Evolutionary conservation across 257 asterid genomes (phyloP), one percentile per base, ranked within the genome.

Genomic region (Jacaranda mimosifolia): DNA sequence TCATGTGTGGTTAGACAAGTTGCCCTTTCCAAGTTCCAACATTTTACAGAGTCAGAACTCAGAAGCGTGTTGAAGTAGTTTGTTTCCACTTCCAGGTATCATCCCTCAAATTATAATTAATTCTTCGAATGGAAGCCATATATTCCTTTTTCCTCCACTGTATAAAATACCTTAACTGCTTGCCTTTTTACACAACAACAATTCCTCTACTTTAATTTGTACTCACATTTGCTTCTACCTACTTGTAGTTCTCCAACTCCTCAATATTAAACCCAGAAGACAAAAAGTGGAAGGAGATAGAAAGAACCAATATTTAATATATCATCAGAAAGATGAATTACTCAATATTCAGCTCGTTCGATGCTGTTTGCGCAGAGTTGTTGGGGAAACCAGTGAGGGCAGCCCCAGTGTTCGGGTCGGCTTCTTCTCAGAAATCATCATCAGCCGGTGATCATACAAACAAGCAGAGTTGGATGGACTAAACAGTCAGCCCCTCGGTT

Each of bases 341-440:
- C 64, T 81, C 88, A 13, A 70, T 81, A 43, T 77, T 84, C 82
- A 84, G 84, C 63, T 72, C 84, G 4, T 84, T 84, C 46, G 88
- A 84, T 17, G 88, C 84, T 2, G 75, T 73, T 45, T 81, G 55
- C 58, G 85, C 80, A 18, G 88, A 84, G 71, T 65, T 78, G 63
- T 7, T 78, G 53, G 84, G 84, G 3, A 80, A 75, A 49, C 59
- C 58, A 32, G 55, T 68, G 13, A 35, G n/a, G 39, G 52, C 63
- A 26, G 58, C 70, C 56, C 0, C 32, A 10, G 12, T 72, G 3
- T 46, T 66, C 69, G 9, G 14, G 53, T 48, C 57, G 0, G 4
- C 6, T 10, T 51, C 57, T 13, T 13, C 17, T 26, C 32, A 26
- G 32, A 26, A 26, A 12, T 51, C 57, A 9, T 51, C 15, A 65